These are phyloP conservation scores for Fonsecaea pugnacius DNA, from an alignment of 2,329 filamentous ascomycete genomes.

Conservation along the genomic window DNA sequence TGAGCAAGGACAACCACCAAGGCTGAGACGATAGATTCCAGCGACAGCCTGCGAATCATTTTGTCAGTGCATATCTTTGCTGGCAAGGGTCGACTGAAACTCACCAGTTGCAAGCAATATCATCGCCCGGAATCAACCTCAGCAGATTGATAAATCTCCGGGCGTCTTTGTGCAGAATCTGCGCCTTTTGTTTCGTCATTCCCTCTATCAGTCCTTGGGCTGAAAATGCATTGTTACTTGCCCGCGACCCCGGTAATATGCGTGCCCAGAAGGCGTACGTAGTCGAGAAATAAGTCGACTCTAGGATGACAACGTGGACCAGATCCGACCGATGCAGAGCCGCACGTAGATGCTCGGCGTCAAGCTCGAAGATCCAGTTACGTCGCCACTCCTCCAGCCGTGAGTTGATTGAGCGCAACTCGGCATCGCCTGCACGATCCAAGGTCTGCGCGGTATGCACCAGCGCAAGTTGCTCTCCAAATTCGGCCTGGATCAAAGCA, in stretches of 20 bases:
- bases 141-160: constrained; percentile 76
- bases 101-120: constrained; percentile 92
- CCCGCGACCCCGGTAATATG: not conserved
- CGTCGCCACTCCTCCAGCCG: constrained; percentile 23
- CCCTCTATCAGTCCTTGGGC: constrained; percentile 19
- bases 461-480: constrained; percentile 19
- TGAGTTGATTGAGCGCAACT: constrained; percentile 17
- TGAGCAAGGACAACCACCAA: constrained; percentile 94
- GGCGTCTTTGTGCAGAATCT: constrained; percentile 20
- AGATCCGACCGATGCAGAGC: constrained; percentile 29
- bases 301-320: constrained; percentile 26
- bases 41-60: constrained; percentile 67
- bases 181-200: constrained; percentile 15
- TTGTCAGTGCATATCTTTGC: not conserved
- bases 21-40: constrained; percentile 94
- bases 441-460: not conserved
- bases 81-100: constrained; percentile 42
- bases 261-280: constrained; percentile 8
- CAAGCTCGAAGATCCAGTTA: constrained; percentile 22
- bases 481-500: constrained; percentile 48
- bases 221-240: constrained; percentile 10
- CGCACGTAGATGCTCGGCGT: constrained; percentile 12
- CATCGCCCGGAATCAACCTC: constrained; percentile 92
- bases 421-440: not conserved
- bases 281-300: constrained; percentile 25